Conservation (phyloP, 2,329 filamentous ascomycete genomes). For the Alternaria tenuissima region DNA sequence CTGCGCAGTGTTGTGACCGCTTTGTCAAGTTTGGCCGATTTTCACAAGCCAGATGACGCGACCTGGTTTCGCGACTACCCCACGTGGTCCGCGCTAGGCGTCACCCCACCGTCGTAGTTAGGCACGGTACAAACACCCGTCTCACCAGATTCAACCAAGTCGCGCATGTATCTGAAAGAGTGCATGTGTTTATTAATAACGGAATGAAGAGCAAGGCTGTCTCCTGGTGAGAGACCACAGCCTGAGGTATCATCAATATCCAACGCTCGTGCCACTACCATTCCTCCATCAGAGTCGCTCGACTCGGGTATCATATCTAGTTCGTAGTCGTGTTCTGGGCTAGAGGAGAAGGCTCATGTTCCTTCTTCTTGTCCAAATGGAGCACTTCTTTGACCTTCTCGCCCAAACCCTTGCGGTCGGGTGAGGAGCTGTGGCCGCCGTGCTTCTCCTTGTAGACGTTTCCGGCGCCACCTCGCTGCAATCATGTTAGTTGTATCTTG, state of each 20-base stretch:
- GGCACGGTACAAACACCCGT: slow-evolving; percentile 7
- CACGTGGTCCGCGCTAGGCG: slow-evolving; percentile 20
- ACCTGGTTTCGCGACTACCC: slow-evolving; percentile 18
- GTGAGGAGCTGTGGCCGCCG: slow-evolving; percentile 53
- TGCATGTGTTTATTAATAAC: slow-evolving; percentile 8
- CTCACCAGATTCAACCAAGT: not conserved
- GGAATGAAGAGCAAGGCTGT: slow-evolving; percentile 12
- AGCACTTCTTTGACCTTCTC: slow-evolving; percentile 57
- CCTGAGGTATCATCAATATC: slow-evolving; percentile 23
- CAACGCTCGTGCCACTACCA: slow-evolving; percentile 19
- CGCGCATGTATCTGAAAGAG: slow-evolving; percentile 3
- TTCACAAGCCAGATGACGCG: slow-evolving; percentile 32
- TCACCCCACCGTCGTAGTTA: slow-evolving; percentile 22
- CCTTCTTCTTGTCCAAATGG: slow-evolving; percentile 48
- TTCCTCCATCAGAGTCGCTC: slow-evolving; percentile 10
- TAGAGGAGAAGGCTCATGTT: slow-evolving; percentile 42
- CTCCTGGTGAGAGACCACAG: slow-evolving; percentile 10
- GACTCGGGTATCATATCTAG: slow-evolving; percentile 33
- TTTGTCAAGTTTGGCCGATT: slow-evolving; percentile 7
- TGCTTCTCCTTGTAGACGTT: slow-evolving; percentile 60
- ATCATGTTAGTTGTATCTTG: slow-evolving; percentile 18
- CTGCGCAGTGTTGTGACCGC: not conserved
- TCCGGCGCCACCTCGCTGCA: slow-evolving; percentile 55
- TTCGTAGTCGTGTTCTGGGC: slow-evolving; percentile 32
- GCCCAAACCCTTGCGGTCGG: slow-evolving; percentile 49